Percentiles rank a stretch among this genome's conserved stretches.
phyloP scores from a whole-genome alignment of 495 filamentous ascomycete species.

The Pseudomonodictys pantanalensis region DNA sequence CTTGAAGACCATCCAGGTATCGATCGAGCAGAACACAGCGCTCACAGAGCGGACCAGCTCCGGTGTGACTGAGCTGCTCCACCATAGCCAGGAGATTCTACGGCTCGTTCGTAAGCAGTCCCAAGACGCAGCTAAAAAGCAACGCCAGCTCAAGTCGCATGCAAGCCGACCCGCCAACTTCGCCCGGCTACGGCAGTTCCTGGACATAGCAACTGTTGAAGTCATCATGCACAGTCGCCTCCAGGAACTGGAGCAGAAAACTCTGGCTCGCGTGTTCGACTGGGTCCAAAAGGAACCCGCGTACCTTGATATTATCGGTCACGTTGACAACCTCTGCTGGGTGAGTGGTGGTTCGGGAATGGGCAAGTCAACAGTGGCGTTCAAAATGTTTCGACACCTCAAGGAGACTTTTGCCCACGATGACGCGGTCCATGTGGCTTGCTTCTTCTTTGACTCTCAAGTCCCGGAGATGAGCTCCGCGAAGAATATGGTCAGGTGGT shows the following conservation, averaged over 20 bases:
- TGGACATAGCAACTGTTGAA: background rate
- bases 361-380: background rate
- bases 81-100: background rate
- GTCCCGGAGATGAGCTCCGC: background rate
- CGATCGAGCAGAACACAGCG: background rate
- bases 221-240: background rate
- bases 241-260: background rate
- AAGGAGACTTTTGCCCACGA: background rate
- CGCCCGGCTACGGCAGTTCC: background rate
- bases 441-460: background rate
- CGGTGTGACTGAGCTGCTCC: background rate
- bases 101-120: background rate
- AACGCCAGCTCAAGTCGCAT: background rate
- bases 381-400: background rate
- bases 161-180: background rate
- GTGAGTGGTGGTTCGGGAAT: background rate
- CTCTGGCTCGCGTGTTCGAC: background rate
- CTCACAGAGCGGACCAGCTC: background rate
- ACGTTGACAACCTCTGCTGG: background rate
- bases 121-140: background rate
- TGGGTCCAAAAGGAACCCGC: background rate
- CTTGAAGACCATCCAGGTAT: background rate
- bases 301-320: background rate
- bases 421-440: background rate
- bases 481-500: background rate